A percentile compares a stretch with the other conserved stretches of the same genome.
These are phyloP conservation scores for Acorus calamus DNA, from an alignment of 106 monocot species.

Conservation along the genomic window DNA sequence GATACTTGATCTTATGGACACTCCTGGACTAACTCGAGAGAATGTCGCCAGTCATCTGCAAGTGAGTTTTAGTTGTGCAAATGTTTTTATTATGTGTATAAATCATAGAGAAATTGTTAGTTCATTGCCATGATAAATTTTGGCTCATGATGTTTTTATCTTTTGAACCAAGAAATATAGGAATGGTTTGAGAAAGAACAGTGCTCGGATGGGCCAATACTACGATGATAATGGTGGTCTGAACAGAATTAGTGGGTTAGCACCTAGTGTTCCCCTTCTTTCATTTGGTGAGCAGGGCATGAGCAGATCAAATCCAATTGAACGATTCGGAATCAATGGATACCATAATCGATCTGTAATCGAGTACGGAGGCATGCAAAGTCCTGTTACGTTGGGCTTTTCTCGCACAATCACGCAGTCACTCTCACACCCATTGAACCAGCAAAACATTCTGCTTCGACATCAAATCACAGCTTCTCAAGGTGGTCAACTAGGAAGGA, in stretches of 20 bases:
- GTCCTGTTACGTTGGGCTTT: background rate
- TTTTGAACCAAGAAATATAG: constrained; percentile 17
- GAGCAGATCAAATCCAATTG: background rate
- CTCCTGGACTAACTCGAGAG: constrained; percentile 18
- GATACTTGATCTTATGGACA: constrained; percentile 22
- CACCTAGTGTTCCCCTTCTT: background rate
- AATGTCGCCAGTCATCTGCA: constrained; percentile 40
- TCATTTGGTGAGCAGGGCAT: background rate
- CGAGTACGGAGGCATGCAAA: too few species aligned
- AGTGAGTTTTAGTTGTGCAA: constrained; percentile 3
- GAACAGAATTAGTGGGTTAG: background rate
- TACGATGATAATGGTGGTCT: background rate
- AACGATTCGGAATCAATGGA: background rate
- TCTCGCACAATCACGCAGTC: too few species aligned
- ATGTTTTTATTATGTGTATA: background rate
- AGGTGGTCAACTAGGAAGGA: background rate
- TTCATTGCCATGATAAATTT: too few species aligned
- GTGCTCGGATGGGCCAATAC: background rate
- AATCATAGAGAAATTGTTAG: background rate
- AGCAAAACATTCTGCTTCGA: background rate
- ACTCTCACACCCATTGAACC: too few species aligned
- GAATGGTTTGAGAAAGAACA: constrained; percentile 15
- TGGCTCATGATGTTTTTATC: background rate
- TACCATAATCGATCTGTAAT: background rate
- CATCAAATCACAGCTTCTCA: background rate